These are phyloP conservation scores for Microcyclospora tardicrescens DNA, from an alignment of 2,329 filamentous ascomycete species.

Conservation along the genomic window DNA sequence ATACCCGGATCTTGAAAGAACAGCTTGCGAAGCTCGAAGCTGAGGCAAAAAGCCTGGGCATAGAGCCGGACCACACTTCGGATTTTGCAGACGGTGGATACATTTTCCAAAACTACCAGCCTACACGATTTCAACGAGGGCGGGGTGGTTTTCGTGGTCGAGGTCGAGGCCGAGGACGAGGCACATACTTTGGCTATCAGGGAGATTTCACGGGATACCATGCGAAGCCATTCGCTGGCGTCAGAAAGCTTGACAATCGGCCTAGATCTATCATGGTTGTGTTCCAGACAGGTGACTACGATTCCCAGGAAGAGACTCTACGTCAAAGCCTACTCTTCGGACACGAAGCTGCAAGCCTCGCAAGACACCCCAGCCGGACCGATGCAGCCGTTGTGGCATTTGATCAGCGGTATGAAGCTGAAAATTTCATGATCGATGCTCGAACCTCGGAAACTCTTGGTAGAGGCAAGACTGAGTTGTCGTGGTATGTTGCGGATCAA, in stretches of 20 bases:
- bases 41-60: conserved; percentile 56
- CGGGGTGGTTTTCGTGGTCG: conserved; percentile 13
- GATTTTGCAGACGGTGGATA: conserved; percentile 6
- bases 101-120: conserved; percentile 4
- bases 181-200: conserved; percentile 32
- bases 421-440: conserved; percentile 33
- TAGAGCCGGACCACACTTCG: conserved; percentile 43
- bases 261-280: conserved; percentile 54
- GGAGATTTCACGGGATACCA: conserved; percentile 28
- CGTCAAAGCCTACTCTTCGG: conserved; percentile 48
- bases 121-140: conserved; percentile 1
- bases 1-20: conserved; percentile 54
- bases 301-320: conserved; percentile 54
- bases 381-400: conserved; percentile 31
- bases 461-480: conserved; percentile 50
- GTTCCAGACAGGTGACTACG: conserved; percentile 42
- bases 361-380: conserved; percentile 24
- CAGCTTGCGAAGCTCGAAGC: conserved; percentile 61
- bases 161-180: conserved; percentile 27
- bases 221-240: conserved; percentile 28
- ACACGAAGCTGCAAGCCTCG: conserved; percentile 26
- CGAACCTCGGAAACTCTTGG: conserved; percentile 39
- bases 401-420: conserved; percentile 46
- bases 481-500: conserved; percentile 39
- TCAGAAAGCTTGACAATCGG: conserved; percentile 60